phyloP scores from a whole-genome alignment of 2,329 filamentous ascomycete species.

The Curvularia lunata region DNA sequence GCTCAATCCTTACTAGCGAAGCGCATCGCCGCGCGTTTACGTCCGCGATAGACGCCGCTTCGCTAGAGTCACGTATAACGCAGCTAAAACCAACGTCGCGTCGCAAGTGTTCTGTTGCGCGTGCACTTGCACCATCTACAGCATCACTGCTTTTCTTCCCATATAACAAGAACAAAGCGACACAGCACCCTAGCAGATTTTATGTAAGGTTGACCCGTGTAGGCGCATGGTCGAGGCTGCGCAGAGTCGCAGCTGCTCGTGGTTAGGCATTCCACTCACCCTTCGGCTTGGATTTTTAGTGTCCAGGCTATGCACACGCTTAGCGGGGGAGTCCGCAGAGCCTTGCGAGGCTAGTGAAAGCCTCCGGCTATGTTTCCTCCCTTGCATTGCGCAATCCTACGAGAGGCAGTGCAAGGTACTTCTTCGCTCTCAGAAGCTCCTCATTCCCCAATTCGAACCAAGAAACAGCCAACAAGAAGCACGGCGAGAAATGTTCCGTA shows the following conservation, averaged over 20 bases:
- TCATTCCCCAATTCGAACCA: neutral
- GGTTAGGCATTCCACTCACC: conserved; percentile 6
- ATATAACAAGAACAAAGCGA: neutral
- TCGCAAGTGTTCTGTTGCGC: neutral
- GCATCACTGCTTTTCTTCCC: neutral
- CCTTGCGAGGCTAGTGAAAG: conserved; percentile 9
- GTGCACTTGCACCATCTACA: neutral
- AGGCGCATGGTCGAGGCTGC: neutral
- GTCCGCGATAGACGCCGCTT: conserved; percentile 24
- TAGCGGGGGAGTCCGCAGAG: conserved; percentile 1
- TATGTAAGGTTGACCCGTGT: neutral
- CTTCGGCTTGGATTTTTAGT: conserved; percentile 1
- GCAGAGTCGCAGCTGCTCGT: neutral
- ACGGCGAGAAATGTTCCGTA: too few species aligned
- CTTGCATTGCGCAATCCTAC: neutral
- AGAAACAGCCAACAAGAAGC: neutral
- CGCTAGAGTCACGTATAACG: conserved; percentile 20
- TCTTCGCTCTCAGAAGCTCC: neutral
- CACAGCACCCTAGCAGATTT: neutral
- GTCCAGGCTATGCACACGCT: conserved; percentile 2
- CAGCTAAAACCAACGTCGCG: conserved; percentile 29
- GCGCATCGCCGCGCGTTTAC: conserved; percentile 14
- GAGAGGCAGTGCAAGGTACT: neutral
- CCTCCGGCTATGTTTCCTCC: neutral
- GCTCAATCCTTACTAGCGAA: conserved; percentile 19